Evolutionary conservation across 2,329 filamentous ascomycete genomes (phyloP), one percentile per base, ranked within the genome.

Genomic region (Fusarium continuum): DNA sequence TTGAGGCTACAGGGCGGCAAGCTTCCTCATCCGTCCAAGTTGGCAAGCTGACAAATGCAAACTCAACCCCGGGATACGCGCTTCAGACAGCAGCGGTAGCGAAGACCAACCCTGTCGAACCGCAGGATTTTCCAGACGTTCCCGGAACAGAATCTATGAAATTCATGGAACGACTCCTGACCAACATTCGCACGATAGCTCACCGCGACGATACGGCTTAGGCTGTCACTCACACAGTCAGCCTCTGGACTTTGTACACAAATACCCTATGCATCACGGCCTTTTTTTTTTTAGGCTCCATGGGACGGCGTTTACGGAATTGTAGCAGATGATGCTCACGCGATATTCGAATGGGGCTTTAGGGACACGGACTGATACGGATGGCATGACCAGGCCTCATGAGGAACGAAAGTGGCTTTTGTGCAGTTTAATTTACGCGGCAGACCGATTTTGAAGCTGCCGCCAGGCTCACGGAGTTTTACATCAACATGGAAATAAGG

Each of bases 91-190:
- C 20, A 26, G 8, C 25, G n/a, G 32, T n/a, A 28, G 19, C 32
- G 4, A 46, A 23, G 16, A 57, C 14, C 32, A 31, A 36, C 25
- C 38, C 41, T 14, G 20, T 40, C 8, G 38, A 49, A 20, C 61
- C 61, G n/a, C 75, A 76, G 29, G 76, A 74, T 14, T 77, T 80
- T 44, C 72, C 78, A 3, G 78, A 81, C 49, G 77, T 79, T 19
- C 77, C 80, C 8, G 77, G 75, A 10, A 68, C 73, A 43, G 80
- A 80, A 64, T 80, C 78, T n/a, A 78, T 79, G 74, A 74, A 79
- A 22, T 75, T 85, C 34, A 78, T 85, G 38, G 82, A 85, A 69
- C 79, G 78, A 59, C 81, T 86, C 77, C 80, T 86, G 77, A 69
- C 72, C 36, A 83, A 84, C 61, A 73, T 86, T 13, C 78, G 79